Evolutionary conservation across 129 eudicot species (phyloP).

Genomic region (Apium graveolens): DNA sequence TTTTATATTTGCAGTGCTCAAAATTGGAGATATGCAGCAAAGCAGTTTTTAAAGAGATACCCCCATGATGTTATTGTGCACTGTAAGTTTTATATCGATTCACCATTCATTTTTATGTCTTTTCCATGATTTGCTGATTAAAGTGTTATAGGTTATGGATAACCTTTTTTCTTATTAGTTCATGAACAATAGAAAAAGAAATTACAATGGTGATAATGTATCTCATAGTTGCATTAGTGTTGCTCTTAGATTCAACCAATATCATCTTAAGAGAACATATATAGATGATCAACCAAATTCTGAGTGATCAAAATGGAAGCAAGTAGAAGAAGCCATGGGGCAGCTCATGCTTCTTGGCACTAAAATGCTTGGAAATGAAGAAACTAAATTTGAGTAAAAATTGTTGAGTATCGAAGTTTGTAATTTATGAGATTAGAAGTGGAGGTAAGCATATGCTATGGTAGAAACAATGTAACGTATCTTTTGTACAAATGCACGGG

Average conservation of each 20-base stretch:
- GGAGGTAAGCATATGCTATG: neutral
- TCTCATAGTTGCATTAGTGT: neutral
- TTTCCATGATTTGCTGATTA: neutral
- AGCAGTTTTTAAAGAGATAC: constrained; percentile 66
- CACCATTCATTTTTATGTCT: neutral
- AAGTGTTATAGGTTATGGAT: neutral
- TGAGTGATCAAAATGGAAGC: neutral
- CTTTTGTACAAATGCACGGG: neutral
- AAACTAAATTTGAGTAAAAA: neutral
- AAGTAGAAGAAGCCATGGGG: neutral
- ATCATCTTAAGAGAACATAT: neutral
- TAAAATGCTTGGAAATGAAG: neutral
- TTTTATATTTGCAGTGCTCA: constrained; percentile 49
- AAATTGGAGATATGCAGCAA: constrained; percentile 81
- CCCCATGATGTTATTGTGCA: constrained; percentile 73
- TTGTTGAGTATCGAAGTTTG: neutral
- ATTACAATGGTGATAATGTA: neutral
- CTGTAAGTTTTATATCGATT: constrained; percentile 40
- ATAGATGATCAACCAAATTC: neutral
- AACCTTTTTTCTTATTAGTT: neutral
- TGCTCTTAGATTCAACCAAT: neutral
- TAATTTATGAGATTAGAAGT: neutral
- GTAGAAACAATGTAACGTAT: neutral
- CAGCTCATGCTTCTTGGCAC: neutral
- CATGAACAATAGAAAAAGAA: neutral